Conservation (phyloP, 345 rosid species). For the Eucalyptus erythrocorys region DNA sequence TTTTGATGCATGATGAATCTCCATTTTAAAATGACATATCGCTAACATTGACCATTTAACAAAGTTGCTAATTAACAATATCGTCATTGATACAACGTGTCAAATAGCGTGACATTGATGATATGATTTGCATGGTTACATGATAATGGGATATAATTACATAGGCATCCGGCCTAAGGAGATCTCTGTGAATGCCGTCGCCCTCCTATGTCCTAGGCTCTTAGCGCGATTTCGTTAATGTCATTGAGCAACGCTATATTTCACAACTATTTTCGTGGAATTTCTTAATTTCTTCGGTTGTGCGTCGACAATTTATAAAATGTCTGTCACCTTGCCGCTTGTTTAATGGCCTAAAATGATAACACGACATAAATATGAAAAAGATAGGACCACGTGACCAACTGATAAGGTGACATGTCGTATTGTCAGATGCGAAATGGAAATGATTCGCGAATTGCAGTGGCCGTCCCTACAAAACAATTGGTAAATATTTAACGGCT, state of each 20-base stretch:
- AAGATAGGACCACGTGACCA: neutral
- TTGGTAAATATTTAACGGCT: neutral
- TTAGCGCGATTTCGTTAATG: neutral
- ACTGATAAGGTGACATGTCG: neutral
- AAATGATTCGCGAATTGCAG: neutral
- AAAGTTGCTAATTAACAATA: neutral
- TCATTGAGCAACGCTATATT: neutral
- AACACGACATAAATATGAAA: neutral
- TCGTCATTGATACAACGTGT: neutral
- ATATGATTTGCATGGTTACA: accelerated
- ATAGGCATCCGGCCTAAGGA: neutral
- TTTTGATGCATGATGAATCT: neutral
- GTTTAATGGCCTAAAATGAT: neutral
- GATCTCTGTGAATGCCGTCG: neutral
- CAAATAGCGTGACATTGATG: neutral
- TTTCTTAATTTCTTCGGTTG: neutral
- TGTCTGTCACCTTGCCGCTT: neutral
- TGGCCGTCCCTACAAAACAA: neutral
- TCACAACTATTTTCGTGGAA: neutral
- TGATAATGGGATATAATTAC: neutral
- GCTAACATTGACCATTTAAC: neutral
- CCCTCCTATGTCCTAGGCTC: neutral
- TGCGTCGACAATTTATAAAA: neutral
- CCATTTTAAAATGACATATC: neutral
- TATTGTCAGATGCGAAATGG: neutral